Evolutionary conservation across 176 grass and related monocot species (phyloP), one percentile per base, ranked within the genome.

Genomic region (Tillandsia fasciculata): DNA sequence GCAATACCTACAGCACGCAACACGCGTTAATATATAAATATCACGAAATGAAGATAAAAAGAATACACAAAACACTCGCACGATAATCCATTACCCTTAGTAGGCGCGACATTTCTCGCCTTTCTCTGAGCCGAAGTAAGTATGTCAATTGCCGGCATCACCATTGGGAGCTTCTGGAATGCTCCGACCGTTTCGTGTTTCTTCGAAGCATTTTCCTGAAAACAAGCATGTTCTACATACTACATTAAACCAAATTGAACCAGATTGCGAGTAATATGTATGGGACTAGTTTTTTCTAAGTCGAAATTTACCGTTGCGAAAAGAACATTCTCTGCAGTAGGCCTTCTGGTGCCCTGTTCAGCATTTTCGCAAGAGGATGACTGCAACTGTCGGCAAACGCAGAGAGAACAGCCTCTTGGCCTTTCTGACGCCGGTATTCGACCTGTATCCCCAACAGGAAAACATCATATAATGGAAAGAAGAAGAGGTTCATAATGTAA

Each of bases 101-200:
- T 89, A 14, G 92, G 85, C 52, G 86, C 70, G 10, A 89, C 67
- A 69, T 91, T 87, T 84, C 92, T 96, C 70, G 92, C 71, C 89
- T 96, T 96, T 72, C 92, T 91, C 78, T 96, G 85, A 33, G 92
- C 92, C 42, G 92, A 96, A 76, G 84, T 80, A 66, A 96, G 80
- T 81, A 92, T 82, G 74, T 96, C 86, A 64, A 74, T 68, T 70
- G 92, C 79, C 51, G 88, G 92, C 92, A 96, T 96, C 70, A 96
- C 92, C 92, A 96, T 96, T 15, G 92, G 92, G 78, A 91, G 82
- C 54, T 82, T 88, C 70, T 96, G 92, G 83, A 96, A 96, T 78
- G 92, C 92, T 65, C 92, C 93, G 74, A 91, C 84, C 47, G 67
- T 76, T 77, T 87, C 86, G 72, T 78, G 69, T 18, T 81, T 91